Base-by-base conservation (phyloP, 2,329 filamentous ascomycete species). In the Aspergillus neoniger region DNA sequence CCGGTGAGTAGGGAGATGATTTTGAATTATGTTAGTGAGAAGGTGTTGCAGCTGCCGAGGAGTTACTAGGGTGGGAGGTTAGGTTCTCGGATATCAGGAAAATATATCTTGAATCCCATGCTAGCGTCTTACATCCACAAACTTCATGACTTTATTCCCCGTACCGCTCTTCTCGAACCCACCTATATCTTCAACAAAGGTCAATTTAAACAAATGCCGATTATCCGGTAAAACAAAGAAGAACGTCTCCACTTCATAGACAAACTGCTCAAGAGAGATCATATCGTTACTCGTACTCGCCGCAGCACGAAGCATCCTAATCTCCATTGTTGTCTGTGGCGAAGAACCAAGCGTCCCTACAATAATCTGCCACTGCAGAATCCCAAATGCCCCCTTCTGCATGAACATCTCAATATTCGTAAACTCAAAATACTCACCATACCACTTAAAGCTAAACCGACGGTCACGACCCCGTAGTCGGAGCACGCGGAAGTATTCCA, bases 1-100 rank as follows among this genome's bases (percentile, higher is more conserved):
- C 85, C 85, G 0, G 83, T 87, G 5, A 85, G 83, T 60, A 72
- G 83, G 57, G 83, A 80, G 64, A 80, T 80, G 77, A 79, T 80
- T 30, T 65, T 77, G 65, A 79, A 79, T 60, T 80, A 78, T 60
- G 72, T 81, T 12, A 76, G 77, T 50, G 77, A 81, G 65, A 79
- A 77, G 64, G 76, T 79, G 6, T 65, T 81, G 21, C 74, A 75
- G 9, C 60, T 80, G 52, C 79, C 79, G 12, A 69, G 75, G 43
- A 79, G 77, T 55, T 81, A 81, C 59, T 80, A 28, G 25, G 25
- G 25, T 8, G 25, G n/a, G n/a, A n/a, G n/a, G n/a, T n/a, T n/a
- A n/a, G n/a, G 25, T 25, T 25, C 6, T 25, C 7, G 25, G 25
- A 8, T 25, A 2, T 25, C 23, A n/a, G n/a, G n/a, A n/a, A n/a